These are phyloP conservation scores for Dothistroma septosporum DNA, from an alignment of 2,329 filamentous ascomycete species.

Conservation along the genomic window DNA sequence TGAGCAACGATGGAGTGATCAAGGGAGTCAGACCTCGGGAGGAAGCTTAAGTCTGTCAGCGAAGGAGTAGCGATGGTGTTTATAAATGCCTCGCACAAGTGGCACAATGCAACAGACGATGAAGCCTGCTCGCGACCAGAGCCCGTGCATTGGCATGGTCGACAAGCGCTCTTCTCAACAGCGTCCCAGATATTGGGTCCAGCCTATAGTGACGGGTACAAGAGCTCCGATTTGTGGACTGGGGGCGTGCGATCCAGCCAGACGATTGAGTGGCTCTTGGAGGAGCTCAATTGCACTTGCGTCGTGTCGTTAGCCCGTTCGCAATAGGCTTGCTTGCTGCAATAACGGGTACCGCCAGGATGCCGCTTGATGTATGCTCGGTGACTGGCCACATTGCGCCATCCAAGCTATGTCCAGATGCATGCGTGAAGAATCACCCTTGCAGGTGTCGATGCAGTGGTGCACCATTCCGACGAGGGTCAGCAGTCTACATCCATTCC, in stretches of 20 bases:
- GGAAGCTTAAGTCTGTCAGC: neutral
- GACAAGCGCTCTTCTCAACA: neutral
- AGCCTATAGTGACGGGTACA: neutral
- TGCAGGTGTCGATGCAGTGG: neutral
- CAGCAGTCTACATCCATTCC: neutral
- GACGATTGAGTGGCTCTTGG: neutral
- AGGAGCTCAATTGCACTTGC: neutral
- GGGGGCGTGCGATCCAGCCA: neutral
- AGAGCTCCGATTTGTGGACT: neutral
- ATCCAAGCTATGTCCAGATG: neutral
- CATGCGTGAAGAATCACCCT: neutral
- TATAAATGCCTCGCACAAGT: constrained; percentile 2
- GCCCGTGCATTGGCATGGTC: neutral
- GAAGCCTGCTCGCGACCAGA: neutral
- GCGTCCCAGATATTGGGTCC: neutral
- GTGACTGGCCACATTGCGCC: neutral
- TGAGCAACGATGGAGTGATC: neutral
- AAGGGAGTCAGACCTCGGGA: neutral
- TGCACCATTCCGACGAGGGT: neutral
- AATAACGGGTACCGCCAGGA: neutral
- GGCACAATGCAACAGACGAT: neutral
- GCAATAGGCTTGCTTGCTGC: neutral
- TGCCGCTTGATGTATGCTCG: neutral
- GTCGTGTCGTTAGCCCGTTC: neutral
- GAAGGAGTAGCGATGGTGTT: neutral